Evolutionary conservation across 257 asterid species (phyloP).

Genomic region (Primulina tabacum): DNA sequence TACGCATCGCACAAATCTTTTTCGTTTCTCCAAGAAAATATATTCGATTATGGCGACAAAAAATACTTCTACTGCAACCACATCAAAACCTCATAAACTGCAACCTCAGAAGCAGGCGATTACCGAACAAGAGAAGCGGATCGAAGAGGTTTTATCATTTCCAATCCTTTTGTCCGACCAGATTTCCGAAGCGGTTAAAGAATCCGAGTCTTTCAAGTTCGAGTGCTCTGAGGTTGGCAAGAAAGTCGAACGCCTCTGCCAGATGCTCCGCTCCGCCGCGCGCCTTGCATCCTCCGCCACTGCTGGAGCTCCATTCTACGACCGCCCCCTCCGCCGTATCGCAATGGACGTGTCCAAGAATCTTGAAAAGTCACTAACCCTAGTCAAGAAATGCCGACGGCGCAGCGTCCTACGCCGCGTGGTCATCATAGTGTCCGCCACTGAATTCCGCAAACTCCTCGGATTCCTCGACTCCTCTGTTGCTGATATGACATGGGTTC

Average conservation of each 20-base stretch:
- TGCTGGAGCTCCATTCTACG: conserved; percentile 51
- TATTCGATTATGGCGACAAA: conserved; percentile 37
- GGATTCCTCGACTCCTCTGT: conserved; percentile 51
- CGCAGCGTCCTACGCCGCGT: conserved; percentile 57
- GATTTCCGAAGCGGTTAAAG: conserved; percentile 41
- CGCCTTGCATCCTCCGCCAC: conserved; percentile 50
- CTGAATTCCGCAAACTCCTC: conserved; percentile 66
- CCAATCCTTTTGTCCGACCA: conserved; percentile 50
- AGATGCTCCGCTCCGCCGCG: conserved; percentile 62
- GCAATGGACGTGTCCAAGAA: conserved; percentile 49
- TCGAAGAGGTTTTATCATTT: conserved; percentile 42
- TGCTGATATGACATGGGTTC: conserved; percentile 73
- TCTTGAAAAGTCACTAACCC: conserved; percentile 49
- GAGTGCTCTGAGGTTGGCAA: conserved; percentile 59
- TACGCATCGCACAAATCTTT: not conserved
- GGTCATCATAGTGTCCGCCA: conserved; percentile 59
- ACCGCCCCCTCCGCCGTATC: conserved; percentile 70
- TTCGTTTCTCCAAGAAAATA: not conserved
- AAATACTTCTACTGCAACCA: conserved; percentile 31
- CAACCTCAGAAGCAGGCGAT: conserved; percentile 33
- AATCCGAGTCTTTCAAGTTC: conserved; percentile 50
- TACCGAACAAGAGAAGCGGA: conserved; percentile 39
- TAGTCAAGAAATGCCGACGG: conserved; percentile 64
- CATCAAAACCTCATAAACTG: conserved; percentile 27
- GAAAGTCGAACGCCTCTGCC: conserved; percentile 51